These are phyloP conservation scores for Amylocystis lapponica DNA, from an alignment of 768 basidiomycete species.

Conservation along the genomic window DNA sequence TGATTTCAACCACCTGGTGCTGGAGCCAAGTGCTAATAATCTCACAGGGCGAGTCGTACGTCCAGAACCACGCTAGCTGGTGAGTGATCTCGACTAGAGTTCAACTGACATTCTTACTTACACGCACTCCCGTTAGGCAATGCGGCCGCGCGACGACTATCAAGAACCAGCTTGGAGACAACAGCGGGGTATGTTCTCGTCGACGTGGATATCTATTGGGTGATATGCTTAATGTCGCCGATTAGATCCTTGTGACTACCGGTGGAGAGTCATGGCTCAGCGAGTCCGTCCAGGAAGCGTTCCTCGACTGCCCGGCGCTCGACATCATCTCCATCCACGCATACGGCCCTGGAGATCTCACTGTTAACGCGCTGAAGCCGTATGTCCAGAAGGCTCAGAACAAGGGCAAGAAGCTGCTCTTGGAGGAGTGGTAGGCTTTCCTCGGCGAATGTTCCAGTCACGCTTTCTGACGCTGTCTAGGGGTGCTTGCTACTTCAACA, in stretches of 20 bases:
- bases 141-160: conserved; percentile 24
- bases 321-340: conserved; percentile 35
- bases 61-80: conserved; percentile 12
- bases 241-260: conserved; percentile 24
- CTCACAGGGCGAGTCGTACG: conserved; percentile 17
- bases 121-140: conserved; percentile 15
- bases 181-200: conserved; percentile 16
- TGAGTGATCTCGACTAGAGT: too few relatives aligned
- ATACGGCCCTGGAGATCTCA: conserved; percentile 28
- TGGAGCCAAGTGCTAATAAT: not conserved
- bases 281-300: conserved; percentile 23
- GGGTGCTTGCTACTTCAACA: conserved; percentile 24
- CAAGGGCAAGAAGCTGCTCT: conserved; percentile 31
- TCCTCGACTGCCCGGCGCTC: conserved; percentile 22
- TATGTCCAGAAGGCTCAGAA: conserved; percentile 27
- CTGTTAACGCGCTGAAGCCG: conserved; percentile 15
- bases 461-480: conserved; percentile 3
- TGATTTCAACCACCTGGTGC: not conserved
- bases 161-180: conserved; percentile 14
- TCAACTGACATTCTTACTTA: not conserved
- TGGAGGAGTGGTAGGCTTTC: conserved; percentile 30
- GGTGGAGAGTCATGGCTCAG: conserved; percentile 25
- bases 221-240: not conserved
- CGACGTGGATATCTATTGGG: too few relatives aligned
- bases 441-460: not conserved